Conservation (phyloP, 495 filamentous ascomycete genomes). For the Xylaria bambusicola region DNA sequence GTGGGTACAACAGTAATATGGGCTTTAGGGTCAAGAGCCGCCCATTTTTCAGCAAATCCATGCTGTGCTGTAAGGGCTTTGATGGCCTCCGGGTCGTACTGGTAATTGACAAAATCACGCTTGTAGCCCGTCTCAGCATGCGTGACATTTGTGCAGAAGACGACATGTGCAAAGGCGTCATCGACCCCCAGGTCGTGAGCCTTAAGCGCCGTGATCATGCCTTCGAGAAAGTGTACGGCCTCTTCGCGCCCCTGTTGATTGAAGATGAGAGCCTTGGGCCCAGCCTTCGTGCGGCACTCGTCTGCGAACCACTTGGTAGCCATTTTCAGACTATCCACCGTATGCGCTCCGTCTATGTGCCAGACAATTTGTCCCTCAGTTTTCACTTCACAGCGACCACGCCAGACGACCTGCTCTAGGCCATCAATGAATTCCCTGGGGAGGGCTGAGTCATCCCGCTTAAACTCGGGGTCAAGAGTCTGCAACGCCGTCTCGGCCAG, state of each 20-base stretch:
- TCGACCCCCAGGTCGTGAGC: conserved; percentile 38
- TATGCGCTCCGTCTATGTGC: conserved; percentile 94
- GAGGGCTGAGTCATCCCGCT: conserved; percentile 38
- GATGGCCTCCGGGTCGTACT: conserved; percentile 66
- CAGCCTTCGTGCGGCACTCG: conserved; percentile 39
- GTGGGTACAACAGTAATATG: conserved; percentile 68
- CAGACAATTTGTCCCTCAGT: conserved; percentile 67
- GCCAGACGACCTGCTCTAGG: conserved; percentile 71
- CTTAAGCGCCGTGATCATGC: conserved; percentile 59
- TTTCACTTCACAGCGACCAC: conserved; percentile 82
- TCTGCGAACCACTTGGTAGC: conserved; percentile 76
- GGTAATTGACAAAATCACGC: conserved; percentile 74
- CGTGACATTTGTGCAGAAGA: conserved; percentile 91
- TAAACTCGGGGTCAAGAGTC: conserved; percentile 42
- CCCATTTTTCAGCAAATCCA: conserved; percentile 73
- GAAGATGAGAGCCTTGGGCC: conserved; percentile 77
- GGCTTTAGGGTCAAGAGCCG: conserved; percentile 59
- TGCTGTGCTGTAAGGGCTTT: conserved; percentile 72
- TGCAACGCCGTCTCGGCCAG: conserved; percentile 65
- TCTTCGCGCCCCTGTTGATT: conserved; percentile 92
- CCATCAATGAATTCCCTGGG: conserved; percentile 71
- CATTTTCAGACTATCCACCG: conserved; percentile 78
- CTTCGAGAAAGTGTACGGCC: conserved; percentile 67
- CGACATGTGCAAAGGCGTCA: conserved; percentile 69
- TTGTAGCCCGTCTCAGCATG: conserved; percentile 70